Base-by-base conservation (phyloP, 2,329 filamentous ascomycete genomes). In the Fusarium agapanthi region DNA sequence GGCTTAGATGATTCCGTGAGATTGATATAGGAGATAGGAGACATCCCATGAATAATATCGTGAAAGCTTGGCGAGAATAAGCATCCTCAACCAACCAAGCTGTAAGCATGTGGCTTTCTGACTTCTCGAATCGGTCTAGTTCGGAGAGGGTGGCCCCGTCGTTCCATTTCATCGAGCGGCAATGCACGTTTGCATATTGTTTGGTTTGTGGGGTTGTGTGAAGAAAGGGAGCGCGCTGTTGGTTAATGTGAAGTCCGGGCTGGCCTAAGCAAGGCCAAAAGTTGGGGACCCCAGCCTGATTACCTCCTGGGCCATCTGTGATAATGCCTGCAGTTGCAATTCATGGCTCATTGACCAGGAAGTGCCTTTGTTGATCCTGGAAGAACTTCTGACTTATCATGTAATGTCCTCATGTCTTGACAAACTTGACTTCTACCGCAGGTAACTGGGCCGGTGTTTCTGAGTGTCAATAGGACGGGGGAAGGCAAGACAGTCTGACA, bases 111-210 rank as follows among this genome's bases (percentile, higher is more conserved):
- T 56, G n/a, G 20, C 32, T 44, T 45, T 32, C 43, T 43, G 24
- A 43, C 43, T 64, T 15, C 61, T 55, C 32, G 30, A 67, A 50
- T 35, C 48, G 40, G 66, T 47, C 44, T 73, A 58, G 66, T 51
- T 53, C 40, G 20, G 44, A 60, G 34, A 70, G 55, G 37, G 66
- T 58, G 47, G 37, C 70, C 61, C 57, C 54, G 56, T 61, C 68
- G 59, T 65, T 72, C 58, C 62, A 73, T 43, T 57, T 67, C 59
- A 71, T 35, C 28, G 30, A 61, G 59, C 71, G 71, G 59, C 67
- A 71, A 73, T 73, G 71, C 59, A 73, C 35, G 57, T 61, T 63
- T 73, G 66, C 65, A 71, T 59, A 35, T 60, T 57, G 26, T 67
- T 53, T 68, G 67, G 26, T 67, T 53, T 68, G 67, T 67, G 71